Base-by-base conservation (phyloP, 2,329 filamentous ascomycete species). In the Sarocladium kiliense region DNA sequence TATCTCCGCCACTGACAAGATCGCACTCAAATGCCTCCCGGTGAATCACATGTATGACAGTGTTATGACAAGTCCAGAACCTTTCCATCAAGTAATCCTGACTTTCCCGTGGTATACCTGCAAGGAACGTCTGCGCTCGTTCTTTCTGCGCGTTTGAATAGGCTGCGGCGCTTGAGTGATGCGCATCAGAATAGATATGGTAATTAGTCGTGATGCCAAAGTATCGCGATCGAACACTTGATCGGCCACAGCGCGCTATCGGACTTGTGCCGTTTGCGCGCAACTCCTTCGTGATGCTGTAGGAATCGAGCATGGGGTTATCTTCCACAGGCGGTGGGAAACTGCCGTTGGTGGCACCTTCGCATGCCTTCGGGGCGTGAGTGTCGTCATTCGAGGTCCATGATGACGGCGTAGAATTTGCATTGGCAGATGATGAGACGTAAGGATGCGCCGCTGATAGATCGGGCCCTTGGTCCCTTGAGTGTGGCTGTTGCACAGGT, bases 151-250 rank as follows among this genome's bases (percentile, higher is more conserved):
- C 18, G 45, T 50, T n/a, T 16, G 27, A 34, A 12, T n/a, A 30
- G 7, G 14, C 25, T n/a, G 9, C 9, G 14, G 25, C 27, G 30
- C 23, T n/a, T 44, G 41, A 44, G 14, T 32, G 25, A 10, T 34
- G 25, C 3, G 10, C 27, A 10, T 30, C 45, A 25, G 23, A 50
- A 14, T n/a, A 30, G 11, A 50, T 30, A 18, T 50, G 45, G 11
- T 30, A 34, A 18, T 50, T 34, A 10, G 45, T 50, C 14, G 45
- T 50, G 25, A 50, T 30, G 26, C 45, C 45, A 18, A 50, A 50
- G 26, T 50, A 50, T 12, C 45, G 5, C 12, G 21, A 47, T 19
- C 21, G 10, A 5, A 41, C 37, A 19, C 37, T 18, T 25, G 41
- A 44, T 6, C 16, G 16, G 18, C 41, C 19, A 23, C 21, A 19